Conservation (phyloP, 257 asterid species). For the Fraxinus anomala region DNA sequence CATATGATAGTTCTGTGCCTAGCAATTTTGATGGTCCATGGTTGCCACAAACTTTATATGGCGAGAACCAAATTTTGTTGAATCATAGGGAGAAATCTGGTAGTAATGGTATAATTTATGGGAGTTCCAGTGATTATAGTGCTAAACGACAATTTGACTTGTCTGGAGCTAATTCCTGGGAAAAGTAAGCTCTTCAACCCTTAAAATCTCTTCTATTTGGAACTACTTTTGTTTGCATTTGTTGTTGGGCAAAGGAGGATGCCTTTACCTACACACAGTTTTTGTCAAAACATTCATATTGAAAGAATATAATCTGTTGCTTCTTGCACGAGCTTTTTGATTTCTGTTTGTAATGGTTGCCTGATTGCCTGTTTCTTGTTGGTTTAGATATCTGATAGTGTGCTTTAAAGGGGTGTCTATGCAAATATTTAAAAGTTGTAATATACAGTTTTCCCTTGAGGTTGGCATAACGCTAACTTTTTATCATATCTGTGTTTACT, state of each 20-base stretch:
- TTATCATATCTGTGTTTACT: neutral
- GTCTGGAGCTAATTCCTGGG: slow-evolving; percentile 64
- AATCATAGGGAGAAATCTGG: slow-evolving; percentile 56
- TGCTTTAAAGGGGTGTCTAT: neutral
- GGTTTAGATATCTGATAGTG: neutral
- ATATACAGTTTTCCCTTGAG: neutral
- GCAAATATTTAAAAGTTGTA: neutral
- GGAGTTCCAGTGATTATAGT: slow-evolving; percentile 50
- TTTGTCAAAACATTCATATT: neutral
- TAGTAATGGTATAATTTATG: slow-evolving; percentile 46
- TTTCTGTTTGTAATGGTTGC: neutral
- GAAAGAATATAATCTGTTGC: neutral
- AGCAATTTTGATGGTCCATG: slow-evolving; percentile 59
- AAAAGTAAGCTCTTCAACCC: slow-evolving; percentile 55
- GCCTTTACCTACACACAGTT: neutral
- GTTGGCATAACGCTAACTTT: neutral
- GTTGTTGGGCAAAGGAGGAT: slow-evolving; percentile 1
- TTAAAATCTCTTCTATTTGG: slow-evolving; percentile 1
- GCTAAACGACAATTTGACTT: slow-evolving; percentile 58
- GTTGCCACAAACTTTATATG: slow-evolving; percentile 48
- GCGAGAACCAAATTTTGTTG: slow-evolving; percentile 19
- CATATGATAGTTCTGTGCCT: slow-evolving; percentile 48
- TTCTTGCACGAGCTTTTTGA: neutral
- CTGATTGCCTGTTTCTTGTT: neutral
- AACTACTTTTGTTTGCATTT: slow-evolving; percentile 23